A percentile compares a stretch with the other conserved stretches of the same genome.
phyloP scores from a whole-genome alignment of 768 basidiomycete species.

The Dacryopinax primogenitus region DNA sequence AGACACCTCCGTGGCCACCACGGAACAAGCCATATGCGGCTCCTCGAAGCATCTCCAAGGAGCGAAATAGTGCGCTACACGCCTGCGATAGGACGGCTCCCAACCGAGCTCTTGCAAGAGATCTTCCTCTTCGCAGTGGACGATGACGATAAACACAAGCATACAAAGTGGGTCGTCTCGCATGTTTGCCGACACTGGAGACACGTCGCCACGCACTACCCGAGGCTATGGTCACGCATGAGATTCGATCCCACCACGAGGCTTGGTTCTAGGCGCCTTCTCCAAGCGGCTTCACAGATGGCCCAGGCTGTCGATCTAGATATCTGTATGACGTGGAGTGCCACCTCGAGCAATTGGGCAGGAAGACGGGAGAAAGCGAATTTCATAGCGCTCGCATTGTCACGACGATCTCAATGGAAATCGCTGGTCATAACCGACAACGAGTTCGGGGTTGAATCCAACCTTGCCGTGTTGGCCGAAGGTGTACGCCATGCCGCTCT shows the following conservation, averaged over 20 bases:
- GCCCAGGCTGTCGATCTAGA: background rate
- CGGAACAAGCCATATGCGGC: background rate
- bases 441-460: background rate
- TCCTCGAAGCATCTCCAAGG: background rate
- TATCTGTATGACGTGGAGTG: background rate
- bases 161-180: slow-evolving; percentile 3
- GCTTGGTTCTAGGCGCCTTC: background rate
- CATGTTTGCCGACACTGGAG: background rate
- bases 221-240: slow-evolving; percentile 9
- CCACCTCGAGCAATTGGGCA: background rate
- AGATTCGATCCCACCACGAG: slow-evolving; percentile 4
- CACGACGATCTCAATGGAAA: background rate
- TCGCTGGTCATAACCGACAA: background rate
- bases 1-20: background rate
- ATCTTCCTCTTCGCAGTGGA: slow-evolving; percentile 8
- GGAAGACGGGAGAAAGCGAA: background rate
- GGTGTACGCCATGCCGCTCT: background rate
- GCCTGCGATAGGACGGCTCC: background rate
- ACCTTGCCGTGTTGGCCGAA: background rate
- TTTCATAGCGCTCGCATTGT: background rate
- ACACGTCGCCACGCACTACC: background rate
- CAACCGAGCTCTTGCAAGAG: background rate
- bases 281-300: background rate
- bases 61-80: background rate
- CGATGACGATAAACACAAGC: slow-evolving; percentile 10